A percentile compares a stretch with the other conserved stretches of the same genome.
Evolutionary conservation across 768 basidiomycete species (phyloP).

Genomic region (Dacryopinax primogenitus): DNA sequence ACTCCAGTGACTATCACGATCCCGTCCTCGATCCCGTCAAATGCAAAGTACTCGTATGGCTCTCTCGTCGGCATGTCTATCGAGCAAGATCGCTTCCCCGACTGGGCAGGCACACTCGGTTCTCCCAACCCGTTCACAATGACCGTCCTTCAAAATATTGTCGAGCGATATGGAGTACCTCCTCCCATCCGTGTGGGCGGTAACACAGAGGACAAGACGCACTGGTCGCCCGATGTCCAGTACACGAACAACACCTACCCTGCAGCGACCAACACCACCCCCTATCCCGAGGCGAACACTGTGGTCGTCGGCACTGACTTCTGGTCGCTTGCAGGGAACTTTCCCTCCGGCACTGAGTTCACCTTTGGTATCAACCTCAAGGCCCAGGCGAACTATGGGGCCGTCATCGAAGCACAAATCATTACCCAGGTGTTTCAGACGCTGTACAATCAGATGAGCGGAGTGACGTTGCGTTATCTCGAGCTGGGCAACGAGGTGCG

Average conservation of each 20-base stretch:
- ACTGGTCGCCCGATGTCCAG: constrained; percentile 38
- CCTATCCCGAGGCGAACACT: constrained; percentile 55
- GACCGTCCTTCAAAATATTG: constrained; percentile 47
- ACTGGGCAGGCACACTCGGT: constrained; percentile 43
- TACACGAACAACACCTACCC: constrained; percentile 41
- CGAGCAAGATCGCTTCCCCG: constrained; percentile 57
- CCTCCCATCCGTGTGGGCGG: constrained; percentile 48
- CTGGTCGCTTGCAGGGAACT: constrained; percentile 40
- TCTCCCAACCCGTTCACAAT: constrained; percentile 46
- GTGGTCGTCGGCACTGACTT: constrained; percentile 47
- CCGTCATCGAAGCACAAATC: not conserved
- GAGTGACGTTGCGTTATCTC: not conserved
- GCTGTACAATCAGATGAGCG: not conserved
- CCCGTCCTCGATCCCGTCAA: not conserved
- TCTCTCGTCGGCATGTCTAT: constrained; percentile 50
- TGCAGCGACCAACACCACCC: constrained; percentile 35
- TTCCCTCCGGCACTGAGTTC: constrained; percentile 35
- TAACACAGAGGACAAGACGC: constrained; percentile 45
- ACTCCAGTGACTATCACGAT: not conserved
- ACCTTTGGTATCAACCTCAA: not conserved
- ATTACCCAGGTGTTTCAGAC: not conserved
- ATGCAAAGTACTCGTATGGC: not conserved
- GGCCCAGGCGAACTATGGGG: not conserved
- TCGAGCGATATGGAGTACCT: constrained; percentile 37
- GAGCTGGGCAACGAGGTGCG: constrained; percentile 1